Base-by-base conservation (phyloP, 495 filamentous ascomycete species). In the Penicillium goetzii region DNA sequence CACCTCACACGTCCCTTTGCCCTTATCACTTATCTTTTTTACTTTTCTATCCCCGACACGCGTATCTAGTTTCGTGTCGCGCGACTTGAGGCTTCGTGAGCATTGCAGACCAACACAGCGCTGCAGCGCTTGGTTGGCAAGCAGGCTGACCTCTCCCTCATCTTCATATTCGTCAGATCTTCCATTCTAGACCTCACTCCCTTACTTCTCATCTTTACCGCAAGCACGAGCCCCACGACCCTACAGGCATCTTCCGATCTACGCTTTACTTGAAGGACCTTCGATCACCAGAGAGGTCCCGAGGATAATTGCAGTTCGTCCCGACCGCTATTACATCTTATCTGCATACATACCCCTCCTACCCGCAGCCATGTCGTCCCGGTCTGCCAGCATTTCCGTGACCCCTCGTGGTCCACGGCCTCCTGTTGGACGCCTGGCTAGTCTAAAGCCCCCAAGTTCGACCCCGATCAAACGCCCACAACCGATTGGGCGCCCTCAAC, bases 351-450 rank as follows among this genome's bases (percentile, higher is more conserved):
- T n/a, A 2, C 52, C 41, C 25, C 6, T 33, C 33, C 2, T 32
- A 38, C 58, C 17, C 17, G 28, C 30, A 55, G 66, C 55, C 61
- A 80, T 76, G 74, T 75, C 76, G 53, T 62, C 72, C 23, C 74
- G 64, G 59, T 56, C 68, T 45, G 47, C 12, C 47, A 58, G 78
- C 28, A 72, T 74, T 10, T 68, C 72, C 14, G 70, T 78, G 30
- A 66, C 72, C 53, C 67, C 74, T n/a, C 68, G 71, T 25, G 68
- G 68, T 26, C 74, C 78, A 12, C 69, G 72, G 50, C 68, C 74
- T 57, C 77, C 77, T 21, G 68, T 79, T 53, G 76, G 76, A 45
- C 76, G 80, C 33, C 63, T 82, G 43, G 78, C 78, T 51, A 81
- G 75, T 67, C 65, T 77, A 8, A 80, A 78, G 51, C 55, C 76